Evolutionary conservation across 2,329 filamentous ascomycete genomes (phyloP), one percentile per base, ranked within the genome.

Genomic region (Grosmannia huntii): DNA sequence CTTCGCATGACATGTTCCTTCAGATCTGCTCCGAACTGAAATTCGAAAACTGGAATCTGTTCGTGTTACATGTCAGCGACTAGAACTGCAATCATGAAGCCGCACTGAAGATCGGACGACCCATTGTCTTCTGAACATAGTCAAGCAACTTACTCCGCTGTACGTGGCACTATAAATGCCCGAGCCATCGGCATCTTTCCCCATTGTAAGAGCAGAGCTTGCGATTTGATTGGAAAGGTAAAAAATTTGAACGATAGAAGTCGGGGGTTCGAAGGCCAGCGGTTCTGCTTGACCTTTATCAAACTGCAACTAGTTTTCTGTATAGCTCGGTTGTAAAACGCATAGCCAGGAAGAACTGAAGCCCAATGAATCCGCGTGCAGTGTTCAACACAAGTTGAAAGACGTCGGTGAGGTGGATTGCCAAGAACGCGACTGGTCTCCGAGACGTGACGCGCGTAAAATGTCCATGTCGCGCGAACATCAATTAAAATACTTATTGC

Each of bases 1-100:
- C 94, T 84, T 71, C 94, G 87, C 94, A 99, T 99, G 64, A 97
- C 88, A 88, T 96, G 90, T 66, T 87, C 82, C 68, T 86, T 85
- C 36, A 84, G 69, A 69, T 95, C 90, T 64, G 77, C 79, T 41
- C 86, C 89, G 66, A 95, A 86, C 70, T 95, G 90, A 73, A 84
- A 94, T 69, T 97, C 94, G 70, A 94, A 96, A 12, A 97, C 92
- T 41, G 92, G 92, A 61, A 96, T 90, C 90, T 96, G 67, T 59
- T 59, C 54, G 55, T 21, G 55, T 59, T 55, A 59, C 31, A 12
- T 14, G 36, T 53, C 23, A 36, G 57, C 62, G 48, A 62, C 59
- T 55, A 11, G 25, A 25, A 46, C 7, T 58, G 9, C 12, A 19
- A 61, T 36, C 57, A 59, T 12, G 49, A 60, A 5, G 16, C 4